phyloP scores from a whole-genome alignment of 2,329 filamentous ascomycete genomes.

The Colletotrichum sp. region DNA sequence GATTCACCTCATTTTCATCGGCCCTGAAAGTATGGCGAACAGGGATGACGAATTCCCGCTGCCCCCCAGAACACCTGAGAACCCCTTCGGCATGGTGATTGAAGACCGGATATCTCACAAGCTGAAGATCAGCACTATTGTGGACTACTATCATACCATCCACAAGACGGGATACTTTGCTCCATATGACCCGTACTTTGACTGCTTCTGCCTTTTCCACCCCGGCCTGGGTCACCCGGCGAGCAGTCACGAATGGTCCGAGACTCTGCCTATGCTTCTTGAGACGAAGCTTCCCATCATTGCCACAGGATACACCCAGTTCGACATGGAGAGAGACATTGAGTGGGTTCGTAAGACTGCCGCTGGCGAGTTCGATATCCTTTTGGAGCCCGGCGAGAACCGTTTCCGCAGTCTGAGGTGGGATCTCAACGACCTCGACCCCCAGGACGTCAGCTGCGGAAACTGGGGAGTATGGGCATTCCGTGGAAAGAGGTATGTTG shows the following conservation, averaged over 20 bases:
- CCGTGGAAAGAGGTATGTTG: slow-evolving; percentile 86
- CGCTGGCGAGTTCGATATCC: slow-evolving; percentile 87
- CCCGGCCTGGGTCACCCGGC: slow-evolving; percentile 95
- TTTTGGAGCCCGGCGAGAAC: slow-evolving; percentile 94
- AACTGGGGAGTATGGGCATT: slow-evolving; percentile 99
- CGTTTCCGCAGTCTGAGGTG: slow-evolving; percentile 90
- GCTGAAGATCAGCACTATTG: slow-evolving; percentile 97
- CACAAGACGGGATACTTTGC: slow-evolving; percentile 90
- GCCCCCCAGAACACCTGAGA: slow-evolving; percentile 80
- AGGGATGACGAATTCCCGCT: slow-evolving; percentile 92
- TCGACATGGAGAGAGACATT: slow-evolving; percentile 92
- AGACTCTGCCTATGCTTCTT: slow-evolving; percentile 85
- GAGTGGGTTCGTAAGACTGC: slow-evolving; percentile 88
- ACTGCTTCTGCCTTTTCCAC: slow-evolving; percentile 97
- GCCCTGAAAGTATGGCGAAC: slow-evolving; percentile 94
- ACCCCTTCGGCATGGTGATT: slow-evolving; percentile 92
- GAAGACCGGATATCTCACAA: slow-evolving; percentile 88
- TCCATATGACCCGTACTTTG: slow-evolving; percentile 97
- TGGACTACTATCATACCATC: slow-evolving; percentile 97
- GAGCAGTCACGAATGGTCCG: slow-evolving; percentile 90
- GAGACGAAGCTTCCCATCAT: slow-evolving; percentile 97
- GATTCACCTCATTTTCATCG: slow-evolving; percentile 92
- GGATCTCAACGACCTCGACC: slow-evolving; percentile 96
- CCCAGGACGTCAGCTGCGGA: slow-evolving; percentile 90
- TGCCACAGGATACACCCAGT: slow-evolving; percentile 94